A percentile compares a stretch with the other conserved stretches of the same genome.
phyloP scores from a whole-genome alignment of 2,329 filamentous ascomycete genomes.

The Aspergillus puulaauensis region DNA sequence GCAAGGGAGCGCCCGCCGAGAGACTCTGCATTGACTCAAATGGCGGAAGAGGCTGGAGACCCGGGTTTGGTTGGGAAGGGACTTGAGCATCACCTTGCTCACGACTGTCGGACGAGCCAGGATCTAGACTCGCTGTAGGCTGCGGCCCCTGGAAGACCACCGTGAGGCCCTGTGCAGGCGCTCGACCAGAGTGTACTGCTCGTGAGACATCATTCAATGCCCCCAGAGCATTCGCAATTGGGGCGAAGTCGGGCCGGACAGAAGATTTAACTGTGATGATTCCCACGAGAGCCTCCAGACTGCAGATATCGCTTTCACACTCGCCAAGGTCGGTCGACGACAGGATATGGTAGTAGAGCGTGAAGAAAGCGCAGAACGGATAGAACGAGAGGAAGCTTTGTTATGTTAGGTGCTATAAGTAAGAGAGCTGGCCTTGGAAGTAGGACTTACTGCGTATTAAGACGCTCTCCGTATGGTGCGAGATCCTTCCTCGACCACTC shows the following conservation, averaged over 20 bases:
- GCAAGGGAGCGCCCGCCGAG: neutral
- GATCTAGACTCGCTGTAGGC: too few species aligned
- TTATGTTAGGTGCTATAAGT: neutral
- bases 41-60: neutral
- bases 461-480: neutral
- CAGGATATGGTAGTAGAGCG: conserved; percentile 5
- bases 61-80: too few species aligned
- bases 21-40: neutral
- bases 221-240: neutral
- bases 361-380: conserved; percentile 11
- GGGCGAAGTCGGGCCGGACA: conserved; percentile 1
- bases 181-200: neutral
- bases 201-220: conserved; percentile 7
- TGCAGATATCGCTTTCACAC: neutral
- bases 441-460: neutral
- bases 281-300: neutral
- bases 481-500: neutral
- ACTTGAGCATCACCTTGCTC: too few species aligned
- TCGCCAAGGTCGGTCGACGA: neutral
- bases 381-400: conserved; percentile 7
- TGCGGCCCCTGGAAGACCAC: neutral
- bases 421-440: neutral
- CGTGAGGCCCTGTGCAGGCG: neutral
- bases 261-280: neutral
- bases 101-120: too few species aligned